Base-by-base conservation (phyloP, 2,329 filamentous ascomycete genomes). In the Penicillium palitans region DNA sequence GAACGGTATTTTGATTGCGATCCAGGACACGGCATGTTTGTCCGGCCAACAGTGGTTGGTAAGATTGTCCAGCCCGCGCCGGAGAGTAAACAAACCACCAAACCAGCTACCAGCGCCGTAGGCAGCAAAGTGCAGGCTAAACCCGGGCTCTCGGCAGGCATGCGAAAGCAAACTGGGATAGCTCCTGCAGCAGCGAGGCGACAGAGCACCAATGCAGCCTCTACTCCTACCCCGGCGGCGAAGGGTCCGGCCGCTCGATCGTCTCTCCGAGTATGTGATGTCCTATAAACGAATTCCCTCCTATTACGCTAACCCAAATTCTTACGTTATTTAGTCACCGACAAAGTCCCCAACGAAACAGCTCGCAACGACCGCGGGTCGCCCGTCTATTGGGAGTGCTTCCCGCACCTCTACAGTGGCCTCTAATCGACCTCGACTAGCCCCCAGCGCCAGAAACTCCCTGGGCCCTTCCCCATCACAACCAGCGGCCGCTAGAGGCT, bases 1-100 rank as follows among this genome's bases (percentile, higher is more conserved):
- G 85, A 91, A 71, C 83, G 91, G 21, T 98, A 98, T 73, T 98
- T 96, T 68, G 86, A 93, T 50, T 98, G 93, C 66, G 74, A 81
- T 49, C 77, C 80, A 45, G 77, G 83, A 72, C 76, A 88, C 84
- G 85, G 91, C 81, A 95, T 99, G 86, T 98, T 99, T 70, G 84
- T 97, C 55, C 85, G 90, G 62, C 87, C 91, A 31, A 79, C 84
- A 54, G 88, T 88, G 58, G 81, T 95, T 50, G 83, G 82, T 13
- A 79, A 87, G 35, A 70, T 81, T 70, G 49, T 78, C 61, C 65
- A 74, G 70, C 65, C 70, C 17, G 58, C 64, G 57, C 68, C 68
- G 49, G 74, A 77, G 59, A 71, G 74, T 61, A 76, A 76, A 62
- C 75, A 76, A 70, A 66, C 66, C 60, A 46, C 67, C 8, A 74